A percentile compares a stretch with the other conserved stretches of the same genome.
phyloP scores from a whole-genome alignment of 2,329 filamentous ascomycete species.

The Periconia macrospinosa region DNA sequence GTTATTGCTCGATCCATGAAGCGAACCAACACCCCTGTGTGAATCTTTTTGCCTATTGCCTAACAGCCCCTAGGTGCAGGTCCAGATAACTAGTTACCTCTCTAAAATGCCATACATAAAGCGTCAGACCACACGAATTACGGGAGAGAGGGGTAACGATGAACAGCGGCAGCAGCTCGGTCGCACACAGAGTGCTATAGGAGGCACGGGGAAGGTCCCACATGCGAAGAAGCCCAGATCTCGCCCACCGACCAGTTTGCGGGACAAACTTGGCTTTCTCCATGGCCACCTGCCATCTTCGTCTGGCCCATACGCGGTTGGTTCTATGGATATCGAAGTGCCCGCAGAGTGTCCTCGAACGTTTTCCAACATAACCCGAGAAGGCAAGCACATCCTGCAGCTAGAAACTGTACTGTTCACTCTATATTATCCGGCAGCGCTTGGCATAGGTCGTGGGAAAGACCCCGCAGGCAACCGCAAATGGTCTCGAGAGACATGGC shows the following conservation, averaged over 20 bases:
- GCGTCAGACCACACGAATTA: conserved; percentile 32
- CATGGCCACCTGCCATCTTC: conserved; percentile 52
- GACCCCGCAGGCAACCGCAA: conserved; percentile 46
- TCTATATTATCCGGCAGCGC: conserved; percentile 65
- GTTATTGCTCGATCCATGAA: background rate
- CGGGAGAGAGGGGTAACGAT: conserved; percentile 20
- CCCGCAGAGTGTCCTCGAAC: conserved; percentile 51
- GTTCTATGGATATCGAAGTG: conserved; percentile 58
- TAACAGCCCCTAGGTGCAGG: background rate
- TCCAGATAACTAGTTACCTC: background rate
- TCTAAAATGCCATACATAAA: conserved; percentile 27
- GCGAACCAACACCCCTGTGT: background rate
- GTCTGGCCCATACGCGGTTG: conserved; percentile 55
- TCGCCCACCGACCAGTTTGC: conserved; percentile 50
- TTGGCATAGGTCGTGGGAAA: conserved; percentile 44
- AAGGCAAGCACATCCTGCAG: conserved; percentile 52
- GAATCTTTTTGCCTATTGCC: background rate
- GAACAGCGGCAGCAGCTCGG: conserved; percentile 10
- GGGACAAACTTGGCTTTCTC: conserved; percentile 51
- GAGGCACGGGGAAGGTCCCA: conserved; percentile 37
- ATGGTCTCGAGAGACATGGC: conserved; percentile 62
- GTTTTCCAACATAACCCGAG: conserved; percentile 55
- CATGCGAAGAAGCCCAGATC: conserved; percentile 52
- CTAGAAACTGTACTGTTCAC: conserved; percentile 65
- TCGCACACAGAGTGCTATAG: conserved; percentile 18